These are phyloP conservation scores for Debaryomyces castellii DNA, from an alignment of 805 yeast species.

Conservation along the genomic window DNA sequence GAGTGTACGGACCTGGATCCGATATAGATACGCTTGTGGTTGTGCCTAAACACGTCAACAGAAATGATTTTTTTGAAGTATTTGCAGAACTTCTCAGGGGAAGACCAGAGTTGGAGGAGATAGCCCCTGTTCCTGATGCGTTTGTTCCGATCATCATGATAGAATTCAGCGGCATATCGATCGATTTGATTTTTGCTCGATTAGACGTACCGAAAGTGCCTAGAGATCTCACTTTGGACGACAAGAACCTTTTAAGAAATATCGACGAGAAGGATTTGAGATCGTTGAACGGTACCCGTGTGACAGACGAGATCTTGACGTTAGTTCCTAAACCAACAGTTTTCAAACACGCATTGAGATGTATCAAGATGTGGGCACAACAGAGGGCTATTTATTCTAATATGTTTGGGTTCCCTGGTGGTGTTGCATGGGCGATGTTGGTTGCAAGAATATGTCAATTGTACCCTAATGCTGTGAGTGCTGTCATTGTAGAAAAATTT, in stretches of 20 bases:
- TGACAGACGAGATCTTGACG: conserved; percentile 88
- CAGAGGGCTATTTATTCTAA: conserved; percentile 92
- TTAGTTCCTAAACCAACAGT: conserved; percentile 91
- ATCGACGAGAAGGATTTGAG: conserved; percentile 89
- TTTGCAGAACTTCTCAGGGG: conserved; percentile 68
- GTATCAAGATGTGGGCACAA: conserved; percentile 96
- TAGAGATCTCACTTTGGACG: conserved; percentile 66
- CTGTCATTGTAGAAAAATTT: conserved; percentile 86
- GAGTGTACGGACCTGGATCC: conserved; percentile 97
- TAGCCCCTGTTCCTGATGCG: conserved; percentile 93
- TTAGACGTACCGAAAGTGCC: conserved; percentile 86
- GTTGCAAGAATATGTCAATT: conserved; percentile 97
- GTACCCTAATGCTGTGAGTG: conserved; percentile 93
- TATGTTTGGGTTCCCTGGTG: conserved; percentile 97
- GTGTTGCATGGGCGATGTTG: conserved; percentile 99
- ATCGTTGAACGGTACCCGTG: conserved; percentile 93
- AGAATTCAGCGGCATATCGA: conserved; percentile 86
- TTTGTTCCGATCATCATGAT: conserved; percentile 95
- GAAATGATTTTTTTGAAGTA: conserved; percentile 86
- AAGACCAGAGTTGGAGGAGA: conserved; percentile 84
- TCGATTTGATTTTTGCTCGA: conserved; percentile 85
- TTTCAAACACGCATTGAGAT: conserved; percentile 88
- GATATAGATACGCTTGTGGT: conserved; percentile 97
- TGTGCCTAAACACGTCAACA: conserved; percentile 90
- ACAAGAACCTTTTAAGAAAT: conserved; percentile 81